Conservation (phyloP, 345 rosid species). For the Durio zibethinus region DNA sequence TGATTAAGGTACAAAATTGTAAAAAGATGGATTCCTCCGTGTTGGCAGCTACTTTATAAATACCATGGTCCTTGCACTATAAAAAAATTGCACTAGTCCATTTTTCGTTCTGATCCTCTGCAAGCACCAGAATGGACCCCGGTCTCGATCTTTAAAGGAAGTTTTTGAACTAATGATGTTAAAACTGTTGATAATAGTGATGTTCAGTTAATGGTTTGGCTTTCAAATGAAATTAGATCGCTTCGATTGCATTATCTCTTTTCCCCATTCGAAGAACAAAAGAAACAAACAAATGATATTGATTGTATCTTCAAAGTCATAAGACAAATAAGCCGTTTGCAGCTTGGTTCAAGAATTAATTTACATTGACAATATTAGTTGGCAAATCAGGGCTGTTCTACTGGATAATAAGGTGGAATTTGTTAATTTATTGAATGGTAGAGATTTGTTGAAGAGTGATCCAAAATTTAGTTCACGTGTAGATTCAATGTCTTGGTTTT, state of each 20-base stretch:
- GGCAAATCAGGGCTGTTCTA: slow-evolving; percentile 3
- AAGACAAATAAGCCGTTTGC: background rate
- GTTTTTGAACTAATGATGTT: background rate
- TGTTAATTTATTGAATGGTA: background rate
- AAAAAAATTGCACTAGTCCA: background rate
- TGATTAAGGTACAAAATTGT: slow-evolving; percentile 1
- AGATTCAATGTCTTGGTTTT: too few relatives aligned
- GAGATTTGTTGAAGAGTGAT: too few relatives aligned
- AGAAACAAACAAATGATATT: background rate
- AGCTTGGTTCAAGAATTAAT: background rate
- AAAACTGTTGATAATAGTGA: background rate
- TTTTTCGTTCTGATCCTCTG: background rate
- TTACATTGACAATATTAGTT: background rate
- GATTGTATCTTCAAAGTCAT: background rate
- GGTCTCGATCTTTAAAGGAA: background rate
- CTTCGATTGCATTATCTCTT: too few relatives aligned
- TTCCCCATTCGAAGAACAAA: too few relatives aligned
- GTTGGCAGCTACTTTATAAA: slow-evolving; percentile 22
- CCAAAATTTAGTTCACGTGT: too few relatives aligned
- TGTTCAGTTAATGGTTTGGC: background rate
- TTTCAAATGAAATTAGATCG: background rate
- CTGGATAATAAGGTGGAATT: slow-evolving; percentile 14
- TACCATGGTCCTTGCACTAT: slow-evolving; percentile 13
- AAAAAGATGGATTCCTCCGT: slow-evolving; percentile 34
- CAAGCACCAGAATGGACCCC: slow-evolving; percentile 12